phyloP scores from a whole-genome alignment of 2,329 filamentous ascomycete genomes.

The Trichoderma simmonsii region DNA sequence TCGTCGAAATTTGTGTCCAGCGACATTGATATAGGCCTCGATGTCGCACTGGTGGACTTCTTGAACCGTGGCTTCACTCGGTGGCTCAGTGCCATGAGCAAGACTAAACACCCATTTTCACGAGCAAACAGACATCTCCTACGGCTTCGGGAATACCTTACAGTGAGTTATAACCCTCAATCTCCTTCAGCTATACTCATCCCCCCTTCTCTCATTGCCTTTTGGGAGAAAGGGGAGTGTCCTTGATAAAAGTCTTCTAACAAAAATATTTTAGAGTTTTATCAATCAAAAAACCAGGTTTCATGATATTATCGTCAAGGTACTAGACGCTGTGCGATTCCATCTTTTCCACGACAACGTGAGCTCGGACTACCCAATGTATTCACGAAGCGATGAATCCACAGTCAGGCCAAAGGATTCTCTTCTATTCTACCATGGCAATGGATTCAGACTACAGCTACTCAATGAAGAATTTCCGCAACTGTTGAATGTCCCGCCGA shows the following conservation, averaged over 20 bases:
- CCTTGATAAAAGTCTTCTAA: not conserved
- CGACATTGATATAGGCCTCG: not conserved
- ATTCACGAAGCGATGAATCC: too few species aligned
- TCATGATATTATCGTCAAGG: not conserved
- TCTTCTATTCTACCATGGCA: not conserved
- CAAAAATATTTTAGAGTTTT: not conserved
- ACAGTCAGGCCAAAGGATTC: not conserved
- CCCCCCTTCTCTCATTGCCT: not conserved
- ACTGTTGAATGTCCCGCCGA: not conserved
- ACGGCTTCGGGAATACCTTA: not conserved
- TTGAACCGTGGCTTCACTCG: not conserved
- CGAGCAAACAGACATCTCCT: not conserved
- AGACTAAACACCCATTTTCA: not conserved
- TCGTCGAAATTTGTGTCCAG: fast-evolving
- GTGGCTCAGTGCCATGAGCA: not conserved
- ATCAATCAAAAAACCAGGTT: fast-evolving
- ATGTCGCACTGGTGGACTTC: not conserved
- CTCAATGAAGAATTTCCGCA: not conserved
- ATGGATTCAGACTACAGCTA: not conserved
- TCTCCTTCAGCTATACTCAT: not conserved
- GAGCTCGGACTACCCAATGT: too few species aligned
- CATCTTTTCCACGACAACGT: not conserved
- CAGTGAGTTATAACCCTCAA: not conserved
- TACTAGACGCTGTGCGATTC: not conserved
- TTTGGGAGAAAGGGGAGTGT: not conserved